These are phyloP conservation scores for Lecanicillium sp. DNA, from an alignment of 2,329 filamentous ascomycete genomes.

Conservation along the genomic window DNA sequence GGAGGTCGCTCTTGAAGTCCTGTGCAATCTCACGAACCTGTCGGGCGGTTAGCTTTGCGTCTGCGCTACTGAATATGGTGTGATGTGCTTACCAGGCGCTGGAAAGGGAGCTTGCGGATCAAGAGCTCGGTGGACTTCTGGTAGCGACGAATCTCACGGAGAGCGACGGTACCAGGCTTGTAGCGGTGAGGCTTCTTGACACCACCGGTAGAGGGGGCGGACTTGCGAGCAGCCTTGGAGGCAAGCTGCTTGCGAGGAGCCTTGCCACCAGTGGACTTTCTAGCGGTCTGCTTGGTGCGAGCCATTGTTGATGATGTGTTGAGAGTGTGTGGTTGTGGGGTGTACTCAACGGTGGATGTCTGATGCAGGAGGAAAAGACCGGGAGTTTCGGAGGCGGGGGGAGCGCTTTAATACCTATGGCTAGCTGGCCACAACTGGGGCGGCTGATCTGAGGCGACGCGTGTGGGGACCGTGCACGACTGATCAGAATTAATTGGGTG, in stretches of 20 bases:
- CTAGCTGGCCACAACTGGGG: constrained; percentile 23
- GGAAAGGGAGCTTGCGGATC: constrained; percentile 96
- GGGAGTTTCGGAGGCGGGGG: constrained; percentile 36
- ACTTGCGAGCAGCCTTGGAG: constrained; percentile 98
- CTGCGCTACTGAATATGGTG: constrained; percentile 13
- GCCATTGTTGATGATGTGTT: constrained; percentile 47
- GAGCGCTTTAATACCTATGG: constrained; percentile 36
- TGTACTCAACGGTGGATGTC: constrained; percentile 29
- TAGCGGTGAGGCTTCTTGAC: constrained; percentile 93
- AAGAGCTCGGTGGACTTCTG: constrained; percentile 96
- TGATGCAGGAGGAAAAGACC: constrained; percentile 38
- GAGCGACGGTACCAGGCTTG: constrained; percentile 91
- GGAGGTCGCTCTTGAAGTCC: constrained; percentile 90
- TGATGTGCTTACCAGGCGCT: constrained; percentile 66
- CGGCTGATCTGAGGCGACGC: constrained; percentile 32
- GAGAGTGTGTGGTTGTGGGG: constrained; percentile 23
- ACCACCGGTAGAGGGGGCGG: constrained; percentile 91
- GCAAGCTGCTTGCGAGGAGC: constrained; percentile 92
- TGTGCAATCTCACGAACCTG: constrained; percentile 89
- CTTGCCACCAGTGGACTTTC: constrained; percentile 77
- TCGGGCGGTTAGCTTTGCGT: not conserved
- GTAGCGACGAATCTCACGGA: constrained; percentile 97
- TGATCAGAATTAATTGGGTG: constrained; percentile 13
- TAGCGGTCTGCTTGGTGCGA: constrained; percentile 61
- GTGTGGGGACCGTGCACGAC: constrained; percentile 13